Base-by-base conservation (phyloP, 352 stramenopile species). In the Phytopythium vexans region DNA sequence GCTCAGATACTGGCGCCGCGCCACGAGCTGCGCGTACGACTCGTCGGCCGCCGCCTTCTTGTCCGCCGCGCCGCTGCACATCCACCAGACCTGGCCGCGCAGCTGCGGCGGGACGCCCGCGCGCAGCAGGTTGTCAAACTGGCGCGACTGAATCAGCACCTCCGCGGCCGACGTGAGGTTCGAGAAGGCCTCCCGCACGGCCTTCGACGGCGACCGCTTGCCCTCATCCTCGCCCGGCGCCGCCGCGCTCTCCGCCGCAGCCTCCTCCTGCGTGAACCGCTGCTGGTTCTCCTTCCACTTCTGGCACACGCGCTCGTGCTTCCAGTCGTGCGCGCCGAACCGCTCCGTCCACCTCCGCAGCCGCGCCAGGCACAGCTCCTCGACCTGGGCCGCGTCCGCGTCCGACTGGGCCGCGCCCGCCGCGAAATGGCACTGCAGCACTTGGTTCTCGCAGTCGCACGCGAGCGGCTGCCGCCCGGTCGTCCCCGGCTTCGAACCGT, bases 21-120 rank as follows among this genome's bases (percentile, higher is more conserved):
- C 51, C 27, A 94, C 36, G 6, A 92, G 66, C 27, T 66, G 56
- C 4, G 68, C 47, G 46, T 90, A 94, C 39, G 81, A 77, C 47
- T 90, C 80, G 1, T 32, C 27, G 0, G 76, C 70, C 10, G 57
- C 46, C 4, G 52, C 49, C 21, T 69, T 58, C 42, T 91, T 81
- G 36, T 87, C 59, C 0, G 68, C 77, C 0, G 81, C 84, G 5
- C 82, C 83, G 48, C 77, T 88, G 62, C 81, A 92, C 57, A 87
- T 70, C 72, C 77, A 93, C 86, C 86, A 96, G 49, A 96, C 77
- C 15, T 81, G 66, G 8, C 85, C 85, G 10, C 86, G 78, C 14
- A 85, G 52, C 3, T 79, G 68, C 3, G 82, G 74, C 6, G 85
- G 79, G 43, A 96, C 64, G 12, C 86, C 86, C 0, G 73, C 56